A percentile compares a stretch with the other conserved stretches of the same genome.
Evolutionary conservation across 805 yeast species (phyloP).

Genomic region (Kuraishia molischiana): DNA sequence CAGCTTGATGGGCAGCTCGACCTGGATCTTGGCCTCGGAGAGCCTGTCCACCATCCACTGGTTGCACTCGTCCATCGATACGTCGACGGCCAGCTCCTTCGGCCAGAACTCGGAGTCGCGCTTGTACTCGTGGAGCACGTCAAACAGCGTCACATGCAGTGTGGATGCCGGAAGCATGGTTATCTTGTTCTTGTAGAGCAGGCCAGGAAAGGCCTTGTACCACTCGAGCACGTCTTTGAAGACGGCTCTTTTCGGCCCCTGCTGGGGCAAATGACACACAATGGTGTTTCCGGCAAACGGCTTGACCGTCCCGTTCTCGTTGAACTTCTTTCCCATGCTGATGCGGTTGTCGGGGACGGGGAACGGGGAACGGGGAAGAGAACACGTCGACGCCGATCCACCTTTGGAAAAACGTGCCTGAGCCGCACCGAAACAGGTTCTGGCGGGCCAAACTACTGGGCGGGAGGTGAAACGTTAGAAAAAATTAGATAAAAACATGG

Average conservation of each 20-base stretch:
- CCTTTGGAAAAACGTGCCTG: no score
- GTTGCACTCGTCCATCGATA: conserved; percentile 9
- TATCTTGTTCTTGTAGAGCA: conserved; percentile 7
- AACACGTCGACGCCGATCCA: no score
- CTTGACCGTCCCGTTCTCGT: conserved; percentile 9
- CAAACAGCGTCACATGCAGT: conserved; percentile 10
- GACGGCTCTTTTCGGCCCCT: conserved; percentile 7
- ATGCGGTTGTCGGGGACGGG: not conserved
- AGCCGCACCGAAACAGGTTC: no score
- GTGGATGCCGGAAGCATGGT: conserved; percentile 11
- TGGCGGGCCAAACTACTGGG: no score
- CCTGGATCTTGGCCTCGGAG: conserved; percentile 2
- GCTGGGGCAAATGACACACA: conserved; percentile 10
- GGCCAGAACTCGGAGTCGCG: conserved; percentile 10
- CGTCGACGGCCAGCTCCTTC: conserved; percentile 5
- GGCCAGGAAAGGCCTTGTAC: conserved; percentile 7
- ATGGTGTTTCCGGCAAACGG: conserved; percentile 10
- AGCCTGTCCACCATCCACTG: conserved; percentile 7
- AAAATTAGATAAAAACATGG: no score
- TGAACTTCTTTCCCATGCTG: conserved; percentile 7
- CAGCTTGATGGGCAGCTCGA: conserved; percentile 9
- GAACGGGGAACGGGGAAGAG: no score
- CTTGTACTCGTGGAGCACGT: conserved; percentile 8
- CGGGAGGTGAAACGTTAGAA: no score
- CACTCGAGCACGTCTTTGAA: conserved; percentile 8